phyloP scores from a whole-genome alignment of 2,329 filamentous ascomycete genomes.

The Truncatella angustata region DNA sequence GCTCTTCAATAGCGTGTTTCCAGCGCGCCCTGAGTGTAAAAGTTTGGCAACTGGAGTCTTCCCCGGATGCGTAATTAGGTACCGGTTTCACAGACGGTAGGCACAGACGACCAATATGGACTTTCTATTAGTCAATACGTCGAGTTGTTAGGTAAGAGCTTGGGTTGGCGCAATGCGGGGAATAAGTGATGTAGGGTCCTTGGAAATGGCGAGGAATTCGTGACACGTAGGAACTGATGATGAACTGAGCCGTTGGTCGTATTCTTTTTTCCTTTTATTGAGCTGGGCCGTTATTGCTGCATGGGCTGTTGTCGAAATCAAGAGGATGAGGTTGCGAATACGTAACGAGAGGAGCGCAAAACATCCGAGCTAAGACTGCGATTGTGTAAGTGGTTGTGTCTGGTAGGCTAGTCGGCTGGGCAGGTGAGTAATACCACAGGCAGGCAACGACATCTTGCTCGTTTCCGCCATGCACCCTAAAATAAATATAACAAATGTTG shows the following conservation, averaged over 20 bases:
- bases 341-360: conserved; percentile 1
- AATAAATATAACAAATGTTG: conserved; percentile 7
- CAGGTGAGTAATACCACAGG: not conserved
- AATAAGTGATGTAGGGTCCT: conserved; percentile 27
- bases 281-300: not conserved
- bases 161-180: conserved; percentile 39
- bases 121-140: conserved; percentile 47
- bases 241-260: conserved; percentile 1
- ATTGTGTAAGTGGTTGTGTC: not conserved
- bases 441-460: not conserved
- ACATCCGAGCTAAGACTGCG: conserved; percentile 1
- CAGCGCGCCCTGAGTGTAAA: not conserved
- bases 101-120: conserved; percentile 11
- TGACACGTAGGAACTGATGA: conserved; percentile 7
- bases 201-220: not conserved
- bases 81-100: not conserved
- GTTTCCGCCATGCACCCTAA: conserved; percentile 1
- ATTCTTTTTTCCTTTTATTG: not conserved
- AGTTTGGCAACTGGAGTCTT: conserved; percentile 2
- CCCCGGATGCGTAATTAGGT: conserved; percentile 4
- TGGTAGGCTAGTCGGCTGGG: not conserved
- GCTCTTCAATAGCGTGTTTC: conserved; percentile 22
- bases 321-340: conserved; percentile 3
- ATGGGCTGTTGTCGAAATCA: not conserved
- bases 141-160: conserved; percentile 45